phyloP scores from a whole-genome alignment of 1,284 basidiomycete genomes.

The Fomitiporia mediterranea region DNA sequence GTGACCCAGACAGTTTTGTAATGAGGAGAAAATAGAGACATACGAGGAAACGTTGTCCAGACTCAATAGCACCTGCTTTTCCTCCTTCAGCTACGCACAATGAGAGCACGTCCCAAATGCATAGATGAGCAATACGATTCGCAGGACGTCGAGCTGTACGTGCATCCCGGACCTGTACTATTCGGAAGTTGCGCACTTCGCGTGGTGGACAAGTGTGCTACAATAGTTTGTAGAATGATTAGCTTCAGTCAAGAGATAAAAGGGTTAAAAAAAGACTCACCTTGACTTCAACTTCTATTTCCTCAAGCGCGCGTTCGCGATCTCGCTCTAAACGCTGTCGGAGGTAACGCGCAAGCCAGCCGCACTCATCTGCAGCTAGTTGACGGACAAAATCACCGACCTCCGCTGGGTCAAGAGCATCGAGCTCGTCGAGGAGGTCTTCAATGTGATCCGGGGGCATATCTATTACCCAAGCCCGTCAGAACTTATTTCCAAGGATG shows the following conservation, averaged over 20 bases:
- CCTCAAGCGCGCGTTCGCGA: constrained; percentile 45
- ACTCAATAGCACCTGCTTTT: constrained; percentile 50
- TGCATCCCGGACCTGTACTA: constrained; percentile 74
- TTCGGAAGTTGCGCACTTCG: constrained; percentile 75
- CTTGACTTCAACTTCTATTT: constrained; percentile 66
- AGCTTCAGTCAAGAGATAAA: not conserved
- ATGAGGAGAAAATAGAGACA: constrained; percentile 23
- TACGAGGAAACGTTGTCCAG: constrained; percentile 71
- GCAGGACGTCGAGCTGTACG: constrained; percentile 44
- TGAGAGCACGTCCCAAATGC: constrained; percentile 75
- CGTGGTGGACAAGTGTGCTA: constrained; percentile 74
- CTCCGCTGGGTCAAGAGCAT: constrained; percentile 39
- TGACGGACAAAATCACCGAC: constrained; percentile 31
- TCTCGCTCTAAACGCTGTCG: constrained; percentile 47
- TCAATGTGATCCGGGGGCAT: constrained; percentile 56
- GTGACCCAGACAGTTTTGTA: not conserved
- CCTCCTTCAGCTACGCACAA: constrained; percentile 48
- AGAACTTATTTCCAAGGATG: not conserved
- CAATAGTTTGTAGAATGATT: no score
- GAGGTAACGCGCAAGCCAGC: constrained; percentile 61
- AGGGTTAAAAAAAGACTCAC: constrained; percentile 37
- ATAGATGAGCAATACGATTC: constrained; percentile 67
- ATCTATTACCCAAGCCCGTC: constrained; percentile 31
- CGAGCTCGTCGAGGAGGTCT: constrained; percentile 59
- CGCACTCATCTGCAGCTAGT: constrained; percentile 41